Percentiles rank a stretch among this genome's conserved stretches.
phyloP scores from a whole-genome alignment of 2,329 filamentous ascomycete genomes.

The Aureobasidium namibiae region DNA sequence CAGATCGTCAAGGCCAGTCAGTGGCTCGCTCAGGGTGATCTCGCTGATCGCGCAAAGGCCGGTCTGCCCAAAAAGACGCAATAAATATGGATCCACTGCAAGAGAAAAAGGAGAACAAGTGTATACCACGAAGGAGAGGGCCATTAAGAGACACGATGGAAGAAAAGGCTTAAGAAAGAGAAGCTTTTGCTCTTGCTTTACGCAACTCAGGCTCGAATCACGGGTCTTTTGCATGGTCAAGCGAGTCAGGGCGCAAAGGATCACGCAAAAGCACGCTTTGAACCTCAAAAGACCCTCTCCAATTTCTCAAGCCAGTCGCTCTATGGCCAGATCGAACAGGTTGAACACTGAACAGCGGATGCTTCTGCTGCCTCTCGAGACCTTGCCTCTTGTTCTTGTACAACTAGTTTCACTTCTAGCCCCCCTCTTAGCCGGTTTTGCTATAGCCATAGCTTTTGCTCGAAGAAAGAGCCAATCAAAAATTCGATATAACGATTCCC shows the following conservation, averaged over 20 bases:
- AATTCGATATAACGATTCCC: too few relatives aligned
- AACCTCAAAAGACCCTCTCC: not conserved
- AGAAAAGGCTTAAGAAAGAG: not conserved
- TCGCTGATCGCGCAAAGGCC: constrained; percentile 48
- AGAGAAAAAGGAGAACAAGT: not conserved
- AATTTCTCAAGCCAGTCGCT: not conserved
- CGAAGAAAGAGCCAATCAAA: too few relatives aligned
- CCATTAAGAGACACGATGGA: not conserved
- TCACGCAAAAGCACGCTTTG: not conserved
- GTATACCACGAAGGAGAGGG: not conserved
- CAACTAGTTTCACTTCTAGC: too few relatives aligned
- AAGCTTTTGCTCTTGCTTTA: not conserved
- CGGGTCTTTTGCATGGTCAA: not conserved
- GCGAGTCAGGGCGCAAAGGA: too few relatives aligned
- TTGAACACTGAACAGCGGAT: too few relatives aligned
- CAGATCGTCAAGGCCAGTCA: constrained; percentile 89
- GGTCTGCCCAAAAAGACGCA: constrained; percentile 21
- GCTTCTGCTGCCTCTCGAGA: too few relatives aligned
- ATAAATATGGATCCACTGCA: not conserved
- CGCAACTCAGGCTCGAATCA: not conserved
- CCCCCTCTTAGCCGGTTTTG: too few relatives aligned
- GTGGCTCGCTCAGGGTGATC: constrained; percentile 89
- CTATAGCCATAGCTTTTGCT: too few relatives aligned
- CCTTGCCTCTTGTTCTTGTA: too few relatives aligned
- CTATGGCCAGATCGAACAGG: not conserved